Percentiles rank a stretch among this genome's conserved stretches.
Conservation (phyloP, 2,329 filamentous ascomycete species). For the Ambrosiella xylebori region DNA sequence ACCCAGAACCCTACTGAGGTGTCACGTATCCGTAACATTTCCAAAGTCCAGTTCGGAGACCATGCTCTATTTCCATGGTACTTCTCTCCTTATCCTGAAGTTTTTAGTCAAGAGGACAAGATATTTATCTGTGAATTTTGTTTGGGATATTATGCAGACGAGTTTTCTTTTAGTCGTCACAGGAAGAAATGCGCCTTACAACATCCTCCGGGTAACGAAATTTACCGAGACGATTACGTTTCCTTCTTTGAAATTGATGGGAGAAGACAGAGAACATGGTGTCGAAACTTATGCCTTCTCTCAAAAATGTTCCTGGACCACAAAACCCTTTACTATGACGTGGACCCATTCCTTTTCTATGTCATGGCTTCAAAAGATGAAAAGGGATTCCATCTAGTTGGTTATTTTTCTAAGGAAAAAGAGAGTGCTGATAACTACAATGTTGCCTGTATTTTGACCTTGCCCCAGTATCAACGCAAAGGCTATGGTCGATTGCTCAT, state of each 20-base stretch:
- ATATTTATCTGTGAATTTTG: constrained; percentile 98
- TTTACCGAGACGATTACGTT: constrained; percentile 85
- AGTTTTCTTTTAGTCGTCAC: constrained; percentile 70
- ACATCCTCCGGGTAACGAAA: constrained; percentile 93
- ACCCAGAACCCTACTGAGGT: constrained; percentile 97
- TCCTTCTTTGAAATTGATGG: constrained; percentile 98
- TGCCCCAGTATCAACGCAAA: constrained; percentile 91
- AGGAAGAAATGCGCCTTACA: constrained; percentile 76
- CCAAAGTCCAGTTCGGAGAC: constrained; percentile 82
- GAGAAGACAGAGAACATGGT: constrained; percentile 84
- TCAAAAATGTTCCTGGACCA: constrained; percentile 95
- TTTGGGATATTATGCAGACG: constrained; percentile 71
- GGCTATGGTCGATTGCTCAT: constrained; percentile 88
- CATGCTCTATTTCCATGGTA: constrained; percentile 96
- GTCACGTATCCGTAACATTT: constrained; percentile 85
- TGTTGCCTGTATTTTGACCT: constrained; percentile 88
- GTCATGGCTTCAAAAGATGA: constrained; percentile 87
- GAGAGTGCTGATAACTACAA: constrained; percentile 96
- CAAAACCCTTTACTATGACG: constrained; percentile 97
- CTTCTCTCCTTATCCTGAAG: constrained; percentile 88
- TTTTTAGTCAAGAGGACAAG: constrained; percentile 72
- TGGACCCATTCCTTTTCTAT: constrained; percentile 98
- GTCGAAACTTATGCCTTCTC: constrained; percentile 82
- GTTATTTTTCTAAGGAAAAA: constrained; percentile 99
- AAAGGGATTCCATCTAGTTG: constrained; percentile 85